Evolutionary conservation across 2,329 filamentous ascomycete genomes (phyloP), one percentile per base, ranked within the genome.

Genomic region (Chrysosporium queenslandicum): DNA sequence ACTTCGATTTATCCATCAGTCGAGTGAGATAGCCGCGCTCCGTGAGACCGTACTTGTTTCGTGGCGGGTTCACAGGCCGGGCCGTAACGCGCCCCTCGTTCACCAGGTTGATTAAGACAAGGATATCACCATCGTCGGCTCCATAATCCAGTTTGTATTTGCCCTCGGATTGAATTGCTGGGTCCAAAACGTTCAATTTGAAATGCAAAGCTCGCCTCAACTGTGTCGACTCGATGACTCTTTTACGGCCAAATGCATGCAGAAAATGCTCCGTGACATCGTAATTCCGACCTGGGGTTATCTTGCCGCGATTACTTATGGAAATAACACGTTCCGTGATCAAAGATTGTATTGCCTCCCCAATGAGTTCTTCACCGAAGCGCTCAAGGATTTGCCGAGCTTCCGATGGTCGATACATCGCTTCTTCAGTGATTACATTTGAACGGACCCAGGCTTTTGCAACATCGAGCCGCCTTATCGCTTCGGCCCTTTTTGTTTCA

Each of bases 391-490:
- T 59, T 58, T 66, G 32, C 18, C 61, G 54, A 52, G 73, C 72
- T n/a, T 68, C 61, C 3, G 52, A 53, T 0, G 70, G 58, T 34
- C 68, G 57, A 56, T 74, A 76, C 1, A 60, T 63, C 18, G 69
- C 64, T 43, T 73, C 67, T 1, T 68, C 63, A 0, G 73, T 72
- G 30, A 74, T 60, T 25, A 74, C 60, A 37, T 74, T 75, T 18
- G 74, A 71, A 11, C 74, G 69, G 42, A 74, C 66, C 71, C 71
- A 76, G n/a, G 68, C 68, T 60, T 72, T 74, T 34, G 68, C 71
- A 6, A 66, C 59, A 3, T 69, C 65, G 2, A 71, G 56, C 9
- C 60, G 59, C 16, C 60, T 55, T 12, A 63, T 53, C 11, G 64
- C 57, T 16, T 50, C 34, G 50, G 54, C 12, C 55, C 40, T 20